Evolutionary conservation across 2,329 filamentous ascomycete genomes (phyloP).

Genomic region (Apiospora marii): DNA sequence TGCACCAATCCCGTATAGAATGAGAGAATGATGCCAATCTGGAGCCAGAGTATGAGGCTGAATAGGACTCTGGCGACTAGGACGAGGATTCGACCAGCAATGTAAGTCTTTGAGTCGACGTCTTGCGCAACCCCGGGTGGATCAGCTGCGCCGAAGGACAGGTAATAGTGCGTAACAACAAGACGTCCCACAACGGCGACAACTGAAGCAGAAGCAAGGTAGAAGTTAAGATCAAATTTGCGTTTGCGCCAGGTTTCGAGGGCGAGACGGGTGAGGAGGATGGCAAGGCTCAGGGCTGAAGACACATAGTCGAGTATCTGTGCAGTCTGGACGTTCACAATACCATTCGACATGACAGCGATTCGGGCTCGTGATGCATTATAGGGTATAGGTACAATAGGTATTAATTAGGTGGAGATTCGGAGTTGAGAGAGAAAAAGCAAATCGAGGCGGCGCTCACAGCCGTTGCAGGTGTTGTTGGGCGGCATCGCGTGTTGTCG

Average conservation of each 20-base stretch:
- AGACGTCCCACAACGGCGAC: neutral
- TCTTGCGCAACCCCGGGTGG: neutral
- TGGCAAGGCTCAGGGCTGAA: neutral
- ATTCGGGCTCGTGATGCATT: neutral
- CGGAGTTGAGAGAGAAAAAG: neutral
- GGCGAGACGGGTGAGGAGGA: neutral
- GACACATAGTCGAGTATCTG: neutral
- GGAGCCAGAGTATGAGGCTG: constrained; percentile 39
- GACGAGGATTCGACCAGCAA: constrained; percentile 36
- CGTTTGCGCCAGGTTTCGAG: neutral
- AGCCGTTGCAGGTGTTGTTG: neutral
- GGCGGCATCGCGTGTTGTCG: neutral
- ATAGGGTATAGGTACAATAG: neutral
- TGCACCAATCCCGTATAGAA: constrained; percentile 41
- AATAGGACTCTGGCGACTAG: constrained; percentile 36
- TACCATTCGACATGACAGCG: neutral
- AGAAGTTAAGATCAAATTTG: neutral
- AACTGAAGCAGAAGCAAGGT: neutral
- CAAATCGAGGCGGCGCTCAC: neutral
- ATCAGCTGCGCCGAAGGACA: neutral
- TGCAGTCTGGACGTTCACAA: neutral
- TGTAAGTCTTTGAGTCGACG: neutral
- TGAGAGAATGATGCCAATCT: constrained; percentile 38
- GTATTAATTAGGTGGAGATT: neutral
- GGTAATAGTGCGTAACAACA: neutral